Evolutionary conservation across 805 yeast genomes (phyloP), one percentile per base, ranked within the genome.

Genomic region (Myxozyma lipomycoides): DNA sequence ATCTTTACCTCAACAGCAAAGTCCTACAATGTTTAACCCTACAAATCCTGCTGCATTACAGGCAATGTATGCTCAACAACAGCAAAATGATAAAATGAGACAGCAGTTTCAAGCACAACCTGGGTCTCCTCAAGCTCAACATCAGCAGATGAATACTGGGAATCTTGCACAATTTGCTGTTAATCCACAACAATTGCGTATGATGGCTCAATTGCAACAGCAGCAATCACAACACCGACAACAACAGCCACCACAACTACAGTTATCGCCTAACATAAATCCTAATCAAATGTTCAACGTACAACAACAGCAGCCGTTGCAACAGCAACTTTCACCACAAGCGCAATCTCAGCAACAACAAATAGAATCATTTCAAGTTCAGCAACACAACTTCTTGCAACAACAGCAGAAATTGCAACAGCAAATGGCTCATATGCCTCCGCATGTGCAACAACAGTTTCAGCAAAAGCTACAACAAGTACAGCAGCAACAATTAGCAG

Each of bases 211-310:
- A 25, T 32, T 46, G 30, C 56, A 48, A 10, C 37, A 40, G 22
- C 51, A 55, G 30, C 34, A 44, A 22, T 49, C 42, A 18, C 21
- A 46, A 35, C 52, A 49, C 40, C 39, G 28, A 26, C 48, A 30
- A 18, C 49, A 40, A 23, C 47, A 30, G 21, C 53, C 28, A 41
- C 59, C 37, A 19, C 56, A 48, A 34, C 52, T 43, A 24, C 59
- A 54, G 39, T 52, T 18, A 21, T 34, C 24, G 6, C 45, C 23
- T 6, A 19, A 6, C 19, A 10, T 28, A 21, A 9, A 10, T 10
- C 47, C 23, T 25, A 10, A 6, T 9, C 43, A 40, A 24, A n/a
- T n/a, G 41, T 26, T n/a, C 43, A n/a, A 40, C 12, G 12, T 19
- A 12, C 48, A 30, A 17, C 51, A 40, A 30, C 46, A 43, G 43